Base-by-base conservation (phyloP, 2,329 filamentous ascomycete genomes). In the Pseudocercospora fuligena region DNA sequence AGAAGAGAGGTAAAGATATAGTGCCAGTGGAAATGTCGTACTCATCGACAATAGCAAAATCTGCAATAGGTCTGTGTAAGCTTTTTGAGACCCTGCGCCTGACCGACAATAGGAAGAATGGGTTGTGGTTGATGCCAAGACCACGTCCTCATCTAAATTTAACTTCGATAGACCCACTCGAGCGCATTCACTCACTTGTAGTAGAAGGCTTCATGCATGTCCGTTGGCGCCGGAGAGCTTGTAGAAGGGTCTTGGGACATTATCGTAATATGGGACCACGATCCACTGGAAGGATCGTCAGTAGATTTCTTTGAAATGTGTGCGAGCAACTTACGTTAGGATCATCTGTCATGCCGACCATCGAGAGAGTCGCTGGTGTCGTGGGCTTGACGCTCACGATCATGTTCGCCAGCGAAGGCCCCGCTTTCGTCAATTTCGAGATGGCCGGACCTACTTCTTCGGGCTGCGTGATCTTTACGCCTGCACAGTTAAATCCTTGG, bases 251-350 rank as follows among this genome's bases (percentile, higher is more conserved):
- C 80, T 71, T 0, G 81, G 81, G 25, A 83, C 73, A 69, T 84
- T 84, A 62, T 83, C 81, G 70, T 84, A 83, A 68, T 84, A 84
- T 2, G 82, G 82, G 61, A 84, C 81, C 27, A 83, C 81, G 66
- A 84, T 81, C 8, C 66, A 62, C 68, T 70, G 61, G 9, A 46
- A 29, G 40, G 47, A 46, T 21, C 25, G 19, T 40, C 40, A 57
- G 40, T 14, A 27, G 21, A 47, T 5, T 19, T 43, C 23, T 19
- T 27, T 9, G n/a, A 23, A 31, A 43, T 40, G 23, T 40, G 56
- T 65, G 36, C 59, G 54, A 19, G 61, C n/a, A 19, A 59, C 61
- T 66, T 36, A 80, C 77, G 68, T 82, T 74, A 54, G 76, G 75
- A 72, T 82, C 79, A 12, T 79, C 75, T 3, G 80, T 81, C 66